Percentiles rank a stretch among this genome's conserved stretches.
phyloP scores from a whole-genome alignment of 1,139 yeast species.

The Protomyces macrosporus region DNA sequence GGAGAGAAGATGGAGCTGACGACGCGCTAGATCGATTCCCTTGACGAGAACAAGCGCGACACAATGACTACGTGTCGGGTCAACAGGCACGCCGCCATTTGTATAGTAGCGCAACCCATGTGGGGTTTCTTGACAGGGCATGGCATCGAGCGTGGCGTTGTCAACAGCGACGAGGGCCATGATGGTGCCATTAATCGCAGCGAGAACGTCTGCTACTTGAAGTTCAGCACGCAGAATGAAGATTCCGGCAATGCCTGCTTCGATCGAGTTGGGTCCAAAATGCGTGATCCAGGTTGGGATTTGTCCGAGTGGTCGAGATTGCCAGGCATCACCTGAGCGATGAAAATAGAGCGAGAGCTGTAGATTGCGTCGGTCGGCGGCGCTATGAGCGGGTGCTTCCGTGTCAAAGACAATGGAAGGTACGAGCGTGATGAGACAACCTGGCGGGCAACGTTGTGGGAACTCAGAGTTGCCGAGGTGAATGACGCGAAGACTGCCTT shows the following conservation, averaged over 20 bases:
- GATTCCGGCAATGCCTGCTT: slow-evolving; percentile 14
- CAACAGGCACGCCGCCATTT: slow-evolving; percentile 7
- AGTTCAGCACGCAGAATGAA: slow-evolving; percentile 6
- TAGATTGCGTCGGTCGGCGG: slow-evolving; percentile 39
- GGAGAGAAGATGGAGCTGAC: slow-evolving; percentile 19
- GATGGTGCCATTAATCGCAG: slow-evolving; percentile 32
- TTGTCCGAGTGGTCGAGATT: slow-evolving; percentile 18
- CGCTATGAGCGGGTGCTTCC: slow-evolving; percentile 27
- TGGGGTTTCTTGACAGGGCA: not conserved
- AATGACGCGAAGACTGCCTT: not conserved
- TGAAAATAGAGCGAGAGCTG: slow-evolving; percentile 40
- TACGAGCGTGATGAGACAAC: not conserved
- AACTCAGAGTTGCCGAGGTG: slow-evolving; percentile 28
- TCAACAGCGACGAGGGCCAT: slow-evolving; percentile 27
- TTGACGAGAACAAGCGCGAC: slow-evolving; percentile 25
- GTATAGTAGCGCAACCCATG: not conserved
- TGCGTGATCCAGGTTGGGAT: not conserved
- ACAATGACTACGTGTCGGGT: slow-evolving; percentile 13
- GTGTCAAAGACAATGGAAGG: not conserved
- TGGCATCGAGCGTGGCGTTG: not conserved
- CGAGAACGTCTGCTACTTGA: slow-evolving; percentile 23
- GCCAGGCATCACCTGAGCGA: not conserved
- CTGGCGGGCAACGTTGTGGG: slow-evolving; percentile 19
- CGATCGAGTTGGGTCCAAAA: slow-evolving; percentile 6
- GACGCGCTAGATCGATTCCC: slow-evolving; percentile 15